Base-by-base conservation (phyloP, 2,329 filamentous ascomycete genomes). In the Cytospora piceicola region DNA sequence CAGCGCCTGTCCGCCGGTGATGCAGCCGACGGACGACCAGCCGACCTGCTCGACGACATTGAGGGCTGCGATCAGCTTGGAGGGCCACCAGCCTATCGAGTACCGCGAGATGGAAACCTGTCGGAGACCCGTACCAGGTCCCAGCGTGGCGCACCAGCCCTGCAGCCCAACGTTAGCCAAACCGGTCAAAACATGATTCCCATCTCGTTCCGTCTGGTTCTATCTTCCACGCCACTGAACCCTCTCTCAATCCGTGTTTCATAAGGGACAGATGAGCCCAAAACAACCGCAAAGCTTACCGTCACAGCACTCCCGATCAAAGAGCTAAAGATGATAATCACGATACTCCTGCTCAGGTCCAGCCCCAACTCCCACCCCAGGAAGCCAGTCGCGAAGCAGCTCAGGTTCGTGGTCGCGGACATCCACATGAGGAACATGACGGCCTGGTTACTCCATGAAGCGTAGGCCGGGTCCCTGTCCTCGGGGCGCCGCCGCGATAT, bases 381-480 rank as follows among this genome's bases (percentile, higher is more conserved):
- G 64, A 85, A 83, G 12, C 83, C 83, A 0, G 81, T 82, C 2
- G 81, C 76, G 65, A 85, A 83, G 70, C 81, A 84, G 46, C 77
- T 79, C 30, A 80, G 77, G 71, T 84, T 84, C 78, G 84, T 80
- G 1, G 81, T 83, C 12, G 78, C 79, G 54, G 77, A 80, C 24
- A 82, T 81, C 83, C 83, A 85, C 64, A 85, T 75, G 65, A 83
- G 72, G 14, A 81, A 82, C 82, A 85, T 85, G 64, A 77, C 77
- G 63, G 80, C 71, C 67, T 79, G 78, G 70, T 80, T 79, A 24
- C 73, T 75, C 75, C 75, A 78, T 53, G 74, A 75, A 8, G 70
- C 70, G 58, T 74, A 77, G n/a, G 70, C 66, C 1, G 77, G 77
- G 39, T 78, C 73, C 32, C 74, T 73, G 52, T 82, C 77, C 71